phyloP scores from a whole-genome alignment of 306 rosid genomes.

The Fagus crenata region DNA sequence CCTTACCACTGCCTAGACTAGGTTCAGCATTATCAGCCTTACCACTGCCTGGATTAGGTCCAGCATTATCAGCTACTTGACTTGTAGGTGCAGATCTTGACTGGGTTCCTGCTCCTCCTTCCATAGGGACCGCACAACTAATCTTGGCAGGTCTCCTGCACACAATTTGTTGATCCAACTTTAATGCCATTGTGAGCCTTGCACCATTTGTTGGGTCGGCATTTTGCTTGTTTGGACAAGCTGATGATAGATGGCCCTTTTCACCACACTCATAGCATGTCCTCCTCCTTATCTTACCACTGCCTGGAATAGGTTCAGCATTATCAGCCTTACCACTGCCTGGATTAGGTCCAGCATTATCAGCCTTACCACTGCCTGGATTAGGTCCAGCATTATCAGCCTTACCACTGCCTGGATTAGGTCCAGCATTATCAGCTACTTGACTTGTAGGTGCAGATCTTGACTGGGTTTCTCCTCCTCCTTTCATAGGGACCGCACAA shows the following conservation, averaged over 20 bases:
- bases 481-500: slow-evolving; percentile 80
- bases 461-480: slow-evolving; percentile 24
- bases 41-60: not conserved
- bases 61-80: not conserved
- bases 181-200: slow-evolving; percentile 53
- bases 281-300: slow-evolving; percentile 76
- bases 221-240: slow-evolving; percentile 63
- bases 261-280: slow-evolving; percentile 85
- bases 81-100: slow-evolving; percentile 26
- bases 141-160: slow-evolving; percentile 70
- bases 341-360: not conserved
- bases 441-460: slow-evolving; percentile 23
- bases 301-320: not conserved
- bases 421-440: not conserved
- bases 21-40: slow-evolving; percentile 29
- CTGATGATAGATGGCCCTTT: slow-evolving; percentile 76
- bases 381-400: slow-evolving; percentile 28
- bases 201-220: slow-evolving; percentile 26
- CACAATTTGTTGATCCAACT: slow-evolving; percentile 67
- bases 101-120: slow-evolving; percentile 32
- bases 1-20: slow-evolving; percentile 6
- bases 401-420: not conserved
- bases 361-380: slow-evolving; percentile 10
- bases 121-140: slow-evolving; percentile 82
- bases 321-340: not conserved